These are phyloP conservation scores for Anastatica hierochuntica DNA, from an alignment of 345 rosid genomes.

Conservation along the genomic window DNA sequence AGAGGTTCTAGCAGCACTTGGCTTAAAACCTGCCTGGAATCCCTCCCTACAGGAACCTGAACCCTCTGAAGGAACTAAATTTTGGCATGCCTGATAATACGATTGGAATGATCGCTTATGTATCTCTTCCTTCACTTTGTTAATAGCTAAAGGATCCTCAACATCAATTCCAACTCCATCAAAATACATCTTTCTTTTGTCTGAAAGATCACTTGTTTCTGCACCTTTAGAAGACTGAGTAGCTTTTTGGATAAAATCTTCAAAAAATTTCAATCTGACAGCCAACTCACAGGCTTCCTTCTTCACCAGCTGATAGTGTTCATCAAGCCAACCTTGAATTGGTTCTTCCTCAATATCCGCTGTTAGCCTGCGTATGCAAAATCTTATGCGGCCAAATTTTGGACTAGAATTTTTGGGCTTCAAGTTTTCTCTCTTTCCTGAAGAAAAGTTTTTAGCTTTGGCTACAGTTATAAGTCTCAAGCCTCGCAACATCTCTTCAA, in stretches of 20 bases:
- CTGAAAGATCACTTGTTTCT: conserved; percentile 39
- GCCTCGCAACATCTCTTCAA: conserved; percentile 89
- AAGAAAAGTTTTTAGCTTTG: conserved; percentile 42
- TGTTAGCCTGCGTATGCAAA: conserved; percentile 61
- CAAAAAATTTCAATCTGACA: conserved; percentile 77
- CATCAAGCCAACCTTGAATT: conserved; percentile 97
- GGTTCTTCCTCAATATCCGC: conserved; percentile 98
- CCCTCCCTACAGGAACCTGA: conserved; percentile 78
- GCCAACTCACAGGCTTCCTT: conserved; percentile 81
- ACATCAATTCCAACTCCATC: conserved; percentile 59
- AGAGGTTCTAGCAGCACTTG: conserved; percentile 61
- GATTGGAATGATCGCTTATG: conserved; percentile 62
- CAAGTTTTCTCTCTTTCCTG: conserved; percentile 53
- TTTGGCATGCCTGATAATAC: conserved; percentile 81
- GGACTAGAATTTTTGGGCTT: conserved; percentile 63
- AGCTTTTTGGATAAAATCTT: conserved; percentile 45
- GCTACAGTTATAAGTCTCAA: conserved; percentile 72
- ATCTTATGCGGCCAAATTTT: conserved; percentile 70
- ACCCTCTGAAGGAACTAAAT: conserved; percentile 56
- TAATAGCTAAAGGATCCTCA: conserved; percentile 45
- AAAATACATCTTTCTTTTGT: conserved; percentile 40
- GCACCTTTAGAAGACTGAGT: conserved; percentile 34
- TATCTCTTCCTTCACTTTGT: conserved; percentile 61
- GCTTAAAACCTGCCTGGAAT: conserved; percentile 87
- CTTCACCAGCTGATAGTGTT: conserved; percentile 73